phyloP scores from a whole-genome alignment of 2,329 filamentous ascomycete genomes.

The Sporothrix pseudoabietina region DNA sequence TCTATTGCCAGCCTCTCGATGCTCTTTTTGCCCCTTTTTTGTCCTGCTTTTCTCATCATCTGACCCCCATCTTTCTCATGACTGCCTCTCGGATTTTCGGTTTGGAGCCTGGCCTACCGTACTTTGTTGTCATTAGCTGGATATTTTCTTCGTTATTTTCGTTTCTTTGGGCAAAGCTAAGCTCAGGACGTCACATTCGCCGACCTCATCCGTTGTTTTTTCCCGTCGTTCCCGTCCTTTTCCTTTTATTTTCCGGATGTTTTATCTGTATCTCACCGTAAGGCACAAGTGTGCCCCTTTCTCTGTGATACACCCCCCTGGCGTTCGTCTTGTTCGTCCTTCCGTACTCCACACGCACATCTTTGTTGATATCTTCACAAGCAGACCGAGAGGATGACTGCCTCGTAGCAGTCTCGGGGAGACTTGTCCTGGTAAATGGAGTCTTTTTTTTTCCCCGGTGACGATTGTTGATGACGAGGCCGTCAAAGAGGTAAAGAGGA shows the following conservation, averaged over 20 bases:
- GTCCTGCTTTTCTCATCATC: background rate
- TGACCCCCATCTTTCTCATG: background rate
- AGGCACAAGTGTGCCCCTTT: background rate
- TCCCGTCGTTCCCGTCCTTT: background rate
- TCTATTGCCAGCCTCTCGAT: background rate
- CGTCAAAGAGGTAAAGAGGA: background rate
- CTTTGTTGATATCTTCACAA: background rate
- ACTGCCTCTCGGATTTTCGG: background rate
- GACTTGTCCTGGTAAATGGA: background rate
- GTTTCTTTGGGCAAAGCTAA: slow-evolving; percentile 4
- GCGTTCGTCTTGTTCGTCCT: background rate
- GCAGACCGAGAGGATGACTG: background rate
- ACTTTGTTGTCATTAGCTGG: background rate
- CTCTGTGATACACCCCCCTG: background rate
- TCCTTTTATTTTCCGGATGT: background rate
- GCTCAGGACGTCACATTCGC: slow-evolving; percentile 8
- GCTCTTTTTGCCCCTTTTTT: background rate
- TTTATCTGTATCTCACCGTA: background rate
- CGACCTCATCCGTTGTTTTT: background rate
- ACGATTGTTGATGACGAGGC: background rate
- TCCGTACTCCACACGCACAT: background rate
- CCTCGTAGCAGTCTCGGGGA: background rate
- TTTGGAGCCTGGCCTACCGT: background rate
- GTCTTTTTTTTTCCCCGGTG: background rate
- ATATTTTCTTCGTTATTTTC: background rate